A percentile compares a stretch with the other conserved stretches of the same genome.
phyloP scores from a whole-genome alignment of 148 eudicot species.

The Rhododendron mucronatum region DNA sequence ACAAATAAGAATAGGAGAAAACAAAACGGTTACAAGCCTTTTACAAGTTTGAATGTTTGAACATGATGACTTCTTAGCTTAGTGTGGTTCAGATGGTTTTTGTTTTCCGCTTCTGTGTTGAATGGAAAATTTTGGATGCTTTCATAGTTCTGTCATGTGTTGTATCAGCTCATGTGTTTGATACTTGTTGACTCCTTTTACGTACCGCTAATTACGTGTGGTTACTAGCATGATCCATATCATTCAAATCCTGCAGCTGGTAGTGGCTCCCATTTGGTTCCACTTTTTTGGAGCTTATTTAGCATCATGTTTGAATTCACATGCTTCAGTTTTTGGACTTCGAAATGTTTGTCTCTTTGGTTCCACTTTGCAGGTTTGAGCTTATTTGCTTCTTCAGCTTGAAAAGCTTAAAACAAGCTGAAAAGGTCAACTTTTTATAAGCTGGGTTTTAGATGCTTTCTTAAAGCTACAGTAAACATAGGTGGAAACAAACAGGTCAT shows the following conservation, averaged over 20 bases:
- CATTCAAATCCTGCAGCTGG: neutral
- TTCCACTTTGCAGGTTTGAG: neutral
- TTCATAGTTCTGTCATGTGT: neutral
- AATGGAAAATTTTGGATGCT: neutral
- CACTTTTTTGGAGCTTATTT: neutral
- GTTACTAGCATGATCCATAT: neutral
- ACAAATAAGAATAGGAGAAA: neutral
- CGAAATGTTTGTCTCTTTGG: neutral
- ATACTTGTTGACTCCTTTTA: neutral
- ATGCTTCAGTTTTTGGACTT: neutral
- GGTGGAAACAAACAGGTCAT: neutral
- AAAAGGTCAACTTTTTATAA: neutral
- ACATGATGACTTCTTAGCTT: neutral
- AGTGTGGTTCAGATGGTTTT: neutral
- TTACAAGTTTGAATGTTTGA: neutral
- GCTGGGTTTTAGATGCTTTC: neutral
- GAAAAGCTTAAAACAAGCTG: neutral
- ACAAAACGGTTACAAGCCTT: neutral
- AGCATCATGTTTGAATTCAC: neutral
- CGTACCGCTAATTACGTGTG: neutral
- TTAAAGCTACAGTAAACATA: neutral
- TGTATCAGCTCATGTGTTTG: neutral
- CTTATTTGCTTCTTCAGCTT: neutral
- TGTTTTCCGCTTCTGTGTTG: neutral
- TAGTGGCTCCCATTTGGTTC: neutral